Conservation (phyloP, 352 stramenopile species). For the Pythium plurisporium region DNA sequence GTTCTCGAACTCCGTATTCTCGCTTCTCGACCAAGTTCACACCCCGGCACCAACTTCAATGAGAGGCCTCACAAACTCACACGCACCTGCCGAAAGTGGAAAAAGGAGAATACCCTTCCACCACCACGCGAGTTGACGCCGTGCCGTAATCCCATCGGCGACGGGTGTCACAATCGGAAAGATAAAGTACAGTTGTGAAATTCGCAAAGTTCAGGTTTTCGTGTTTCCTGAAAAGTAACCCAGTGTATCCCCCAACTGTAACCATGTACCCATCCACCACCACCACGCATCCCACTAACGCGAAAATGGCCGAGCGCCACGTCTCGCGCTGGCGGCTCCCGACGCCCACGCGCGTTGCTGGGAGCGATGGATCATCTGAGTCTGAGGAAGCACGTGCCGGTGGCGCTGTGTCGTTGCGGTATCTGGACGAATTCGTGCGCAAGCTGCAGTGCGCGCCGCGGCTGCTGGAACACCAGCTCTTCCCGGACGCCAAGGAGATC, state of each 20-base stretch:
- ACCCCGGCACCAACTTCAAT: background rate
- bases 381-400: background rate
- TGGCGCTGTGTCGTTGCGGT: slow-evolving; percentile 56
- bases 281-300: background rate
- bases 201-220: too few species aligned
- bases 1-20: too few species aligned
- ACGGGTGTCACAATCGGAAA: too few species aligned
- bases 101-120: too few species aligned
- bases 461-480: slow-evolving; percentile 67
- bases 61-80: background rate
- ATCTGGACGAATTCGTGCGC: slow-evolving; percentile 83
- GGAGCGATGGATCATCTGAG: background rate
- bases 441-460: slow-evolving; percentile 67
- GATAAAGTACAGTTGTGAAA: too few species aligned
- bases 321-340: slow-evolving; percentile 32
- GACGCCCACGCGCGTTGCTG: slow-evolving; percentile 1
- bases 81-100: too few species aligned
- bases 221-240: too few species aligned
- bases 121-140: too few species aligned
- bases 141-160: too few species aligned
- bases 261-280: background rate
- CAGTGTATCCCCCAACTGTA: background rate
- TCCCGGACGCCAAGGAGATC: slow-evolving; percentile 80
- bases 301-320: slow-evolving; percentile 24
- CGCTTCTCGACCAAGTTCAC: too few species aligned